Evolutionary conservation across 441 rosid species (phyloP).

Genomic region (Biscutella laevigata): DNA sequence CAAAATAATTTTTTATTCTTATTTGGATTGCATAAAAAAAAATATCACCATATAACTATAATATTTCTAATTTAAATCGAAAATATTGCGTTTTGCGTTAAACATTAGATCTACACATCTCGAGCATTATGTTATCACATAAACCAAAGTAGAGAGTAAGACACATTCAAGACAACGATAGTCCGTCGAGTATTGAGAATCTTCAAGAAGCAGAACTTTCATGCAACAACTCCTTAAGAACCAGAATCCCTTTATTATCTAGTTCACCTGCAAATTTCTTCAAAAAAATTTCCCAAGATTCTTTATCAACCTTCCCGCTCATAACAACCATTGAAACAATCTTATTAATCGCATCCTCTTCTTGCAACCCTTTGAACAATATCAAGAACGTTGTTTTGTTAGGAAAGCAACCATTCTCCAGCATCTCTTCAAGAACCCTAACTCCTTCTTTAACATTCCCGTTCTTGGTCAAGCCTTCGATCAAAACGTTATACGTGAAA

Average conservation of each 20-base stretch:
- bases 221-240: constrained; percentile 19
- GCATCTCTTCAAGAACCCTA: constrained; percentile 69
- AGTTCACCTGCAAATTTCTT: constrained; percentile 29
- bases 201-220: constrained; percentile 1
- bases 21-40: no score
- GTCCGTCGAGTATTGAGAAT: no score
- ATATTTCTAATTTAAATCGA: no score
- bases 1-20: no score
- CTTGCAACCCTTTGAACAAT: constrained; percentile 51
- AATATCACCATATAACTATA: no score
- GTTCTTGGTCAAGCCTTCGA: constrained; percentile 49
- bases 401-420: constrained; percentile 54
- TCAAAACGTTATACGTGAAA: constrained; percentile 61
- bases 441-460: constrained; percentile 63
- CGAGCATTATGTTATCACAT: no score
- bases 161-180: no score
- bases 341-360: constrained; percentile 41
- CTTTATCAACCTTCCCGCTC: constrained; percentile 38
- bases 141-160: no score
- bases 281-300: constrained; percentile 54
- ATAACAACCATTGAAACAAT: constrained; percentile 39
- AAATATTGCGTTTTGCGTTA: no score
- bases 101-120: no score
- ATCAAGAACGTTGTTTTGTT: constrained; percentile 39
- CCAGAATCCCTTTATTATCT: constrained; percentile 30